Conservation (phyloP, 805 yeast species). For the Saccharomycodes ludwigii region DNA sequence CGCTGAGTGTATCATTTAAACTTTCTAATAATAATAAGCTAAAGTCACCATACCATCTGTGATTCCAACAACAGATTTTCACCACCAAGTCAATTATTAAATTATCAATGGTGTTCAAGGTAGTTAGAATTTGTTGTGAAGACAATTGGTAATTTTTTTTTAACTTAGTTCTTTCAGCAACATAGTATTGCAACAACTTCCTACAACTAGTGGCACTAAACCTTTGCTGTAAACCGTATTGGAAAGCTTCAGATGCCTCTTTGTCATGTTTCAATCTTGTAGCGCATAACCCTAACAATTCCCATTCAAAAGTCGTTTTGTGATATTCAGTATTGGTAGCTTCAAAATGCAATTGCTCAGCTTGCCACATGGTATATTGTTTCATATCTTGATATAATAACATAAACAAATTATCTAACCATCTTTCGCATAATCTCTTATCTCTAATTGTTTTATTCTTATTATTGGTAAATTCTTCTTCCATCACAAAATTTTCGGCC, state of each 20-base stretch:
- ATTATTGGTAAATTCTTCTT: slow-evolving; percentile 35
- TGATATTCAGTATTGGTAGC: slow-evolving; percentile 68
- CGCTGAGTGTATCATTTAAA: slow-evolving; percentile 48
- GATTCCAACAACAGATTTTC: slow-evolving; percentile 90
- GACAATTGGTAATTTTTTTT: slow-evolving; percentile 17
- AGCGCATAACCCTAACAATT: slow-evolving; percentile 77
- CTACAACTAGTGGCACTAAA: slow-evolving; percentile 74
- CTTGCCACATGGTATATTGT: slow-evolving; percentile 86
- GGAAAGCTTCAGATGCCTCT: slow-evolving; percentile 81
- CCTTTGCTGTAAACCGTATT: slow-evolving; percentile 54
- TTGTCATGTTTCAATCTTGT: slow-evolving; percentile 71
- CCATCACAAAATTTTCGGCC: slow-evolving; percentile 58
- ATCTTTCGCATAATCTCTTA: slow-evolving; percentile 57
- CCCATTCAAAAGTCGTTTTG: slow-evolving; percentile 83
- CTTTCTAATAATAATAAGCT: slow-evolving; percentile 55
- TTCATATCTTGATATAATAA: slow-evolving; percentile 64
- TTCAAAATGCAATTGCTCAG: slow-evolving; percentile 78
- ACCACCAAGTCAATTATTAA: slow-evolving; percentile 58
- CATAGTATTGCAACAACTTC: slow-evolving; percentile 57
- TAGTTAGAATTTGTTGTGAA: slow-evolving; percentile 23
- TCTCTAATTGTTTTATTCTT: slow-evolving; percentile 3
- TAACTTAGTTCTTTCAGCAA: slow-evolving; percentile 30
- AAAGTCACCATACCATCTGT: slow-evolving; percentile 93
- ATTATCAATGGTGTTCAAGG: slow-evolving; percentile 28
- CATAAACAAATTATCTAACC: slow-evolving; percentile 69